These are phyloP conservation scores for Aquanectria penicillioides DNA, from an alignment of 2,329 filamentous ascomycete species.

Conservation along the genomic window DNA sequence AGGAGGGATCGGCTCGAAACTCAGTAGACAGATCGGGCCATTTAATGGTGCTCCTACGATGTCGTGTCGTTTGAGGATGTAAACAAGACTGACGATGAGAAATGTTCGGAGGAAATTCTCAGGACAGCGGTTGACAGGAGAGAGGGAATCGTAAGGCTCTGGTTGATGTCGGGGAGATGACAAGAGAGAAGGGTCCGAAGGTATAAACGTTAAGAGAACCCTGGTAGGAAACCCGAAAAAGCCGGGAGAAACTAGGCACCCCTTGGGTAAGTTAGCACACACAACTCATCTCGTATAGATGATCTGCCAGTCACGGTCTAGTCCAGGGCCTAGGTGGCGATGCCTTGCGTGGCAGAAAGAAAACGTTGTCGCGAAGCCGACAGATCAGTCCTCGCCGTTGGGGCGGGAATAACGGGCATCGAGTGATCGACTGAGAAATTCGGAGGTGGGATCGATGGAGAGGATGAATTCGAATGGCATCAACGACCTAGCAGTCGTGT, in stretches of 20 bases:
- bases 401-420: too few relatives aligned
- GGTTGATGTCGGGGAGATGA: neutral
- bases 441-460: neutral
- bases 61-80: conserved; percentile 33
- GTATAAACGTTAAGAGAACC: neutral
- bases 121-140: neutral
- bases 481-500: too few relatives aligned
- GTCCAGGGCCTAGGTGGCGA: neutral
- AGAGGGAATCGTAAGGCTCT: neutral
- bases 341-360: neutral
- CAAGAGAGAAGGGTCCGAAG: neutral
- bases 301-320: neutral
- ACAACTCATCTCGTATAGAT: too few relatives aligned
- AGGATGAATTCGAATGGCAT: too few relatives aligned
- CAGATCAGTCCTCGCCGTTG: too few relatives aligned
- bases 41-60: conserved; percentile 42
- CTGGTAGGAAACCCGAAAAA: neutral
- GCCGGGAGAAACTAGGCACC: conserved; percentile 7
- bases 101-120: conserved; percentile 7
- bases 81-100: conserved; percentile 27
- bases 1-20: conserved; percentile 27
- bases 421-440: too few relatives aligned
- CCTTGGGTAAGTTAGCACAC: neutral
- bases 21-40: conserved; percentile 45
- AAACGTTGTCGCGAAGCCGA: neutral